phyloP scores from a whole-genome alignment of 345 rosid genomes.

The Aquilaria malaccensis region DNA sequence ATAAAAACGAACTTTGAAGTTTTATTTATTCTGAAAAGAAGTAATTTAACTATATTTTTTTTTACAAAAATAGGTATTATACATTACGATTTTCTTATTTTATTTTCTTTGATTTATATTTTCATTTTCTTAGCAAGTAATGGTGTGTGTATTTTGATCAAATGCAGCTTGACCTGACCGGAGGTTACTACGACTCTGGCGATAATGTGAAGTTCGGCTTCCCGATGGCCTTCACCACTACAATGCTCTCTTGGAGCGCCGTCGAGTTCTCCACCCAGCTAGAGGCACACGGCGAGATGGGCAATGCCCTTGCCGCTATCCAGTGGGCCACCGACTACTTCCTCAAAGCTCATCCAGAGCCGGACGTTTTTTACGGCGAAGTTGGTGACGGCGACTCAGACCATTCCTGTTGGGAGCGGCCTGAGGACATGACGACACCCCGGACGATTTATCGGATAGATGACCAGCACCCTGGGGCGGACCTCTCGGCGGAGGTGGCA shows the following conservation, averaged over 20 bases:
- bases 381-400: conserved; percentile 54
- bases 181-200: conserved; percentile 78
- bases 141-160: too few relatives aligned
- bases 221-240: conserved; percentile 67
- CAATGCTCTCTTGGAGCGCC: conserved; percentile 66
- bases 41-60: too few relatives aligned
- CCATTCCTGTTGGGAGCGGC: conserved; percentile 67
- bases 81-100: too few relatives aligned
- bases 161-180: conserved; percentile 43
- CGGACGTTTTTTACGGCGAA: conserved; percentile 44
- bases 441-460: conserved; percentile 35
- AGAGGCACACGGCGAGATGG: conserved; percentile 20
- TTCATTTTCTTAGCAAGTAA: background rate
- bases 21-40: too few relatives aligned
- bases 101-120: background rate
- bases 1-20: too few relatives aligned
- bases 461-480: conserved; percentile 53
- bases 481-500: conserved; percentile 60
- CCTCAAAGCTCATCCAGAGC: conserved; percentile 49
- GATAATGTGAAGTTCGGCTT: conserved; percentile 76
- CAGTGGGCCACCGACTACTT: conserved; percentile 72
- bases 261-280: conserved; percentile 43
- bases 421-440: conserved; percentile 69
- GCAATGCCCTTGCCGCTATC: conserved; percentile 37
- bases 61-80: too few relatives aligned